Conservation (phyloP, 2,329 filamentous ascomycete species). For the Fusarium lateritium region DNA sequence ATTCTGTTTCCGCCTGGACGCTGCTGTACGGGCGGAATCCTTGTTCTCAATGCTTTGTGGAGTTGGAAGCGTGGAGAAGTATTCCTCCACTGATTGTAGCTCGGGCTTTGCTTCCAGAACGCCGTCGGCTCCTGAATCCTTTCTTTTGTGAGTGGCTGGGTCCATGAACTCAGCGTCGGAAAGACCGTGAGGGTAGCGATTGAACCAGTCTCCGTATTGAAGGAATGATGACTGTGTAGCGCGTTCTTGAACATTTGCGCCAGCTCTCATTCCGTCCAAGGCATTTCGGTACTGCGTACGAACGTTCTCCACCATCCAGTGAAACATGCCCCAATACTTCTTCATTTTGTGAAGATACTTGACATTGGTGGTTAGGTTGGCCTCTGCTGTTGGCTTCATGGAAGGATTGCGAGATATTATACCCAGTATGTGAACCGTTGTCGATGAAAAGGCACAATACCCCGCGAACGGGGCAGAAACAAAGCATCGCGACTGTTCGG, state of each 20-base stretch:
- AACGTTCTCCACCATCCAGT: conserved; percentile 94
- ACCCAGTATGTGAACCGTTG: conserved; percentile 93
- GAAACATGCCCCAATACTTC: conserved; percentile 98
- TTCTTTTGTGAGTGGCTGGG: conserved; percentile 75
- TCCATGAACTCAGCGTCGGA: conserved; percentile 88
- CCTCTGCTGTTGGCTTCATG: conserved; percentile 83
- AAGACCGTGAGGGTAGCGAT: conserved; percentile 92
- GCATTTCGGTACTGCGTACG: conserved; percentile 90
- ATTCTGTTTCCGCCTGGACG: conserved; percentile 55
- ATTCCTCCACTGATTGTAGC: conserved; percentile 94
- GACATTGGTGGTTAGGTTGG: conserved; percentile 88
- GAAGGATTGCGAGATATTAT: conserved; percentile 88
- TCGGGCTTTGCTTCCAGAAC: conserved; percentile 91
- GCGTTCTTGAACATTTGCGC: conserved; percentile 65
- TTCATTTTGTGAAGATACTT: conserved; percentile 96
- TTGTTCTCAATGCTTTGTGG: conserved; percentile 63
- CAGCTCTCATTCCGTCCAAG: conserved; percentile 83
- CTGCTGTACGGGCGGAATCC: conserved; percentile 42
- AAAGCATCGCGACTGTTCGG: conserved; percentile 76
- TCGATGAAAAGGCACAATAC: conserved; percentile 94
- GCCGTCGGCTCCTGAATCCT: conserved; percentile 86
- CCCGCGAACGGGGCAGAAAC: conserved; percentile 93
- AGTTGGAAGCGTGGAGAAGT: conserved; percentile 84
- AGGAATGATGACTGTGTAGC: conserved; percentile 77
- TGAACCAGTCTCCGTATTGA: conserved; percentile 98